Evolutionary conservation across 805 yeast species (phyloP).

Genomic region (Barnettozyma populi): DNA sequence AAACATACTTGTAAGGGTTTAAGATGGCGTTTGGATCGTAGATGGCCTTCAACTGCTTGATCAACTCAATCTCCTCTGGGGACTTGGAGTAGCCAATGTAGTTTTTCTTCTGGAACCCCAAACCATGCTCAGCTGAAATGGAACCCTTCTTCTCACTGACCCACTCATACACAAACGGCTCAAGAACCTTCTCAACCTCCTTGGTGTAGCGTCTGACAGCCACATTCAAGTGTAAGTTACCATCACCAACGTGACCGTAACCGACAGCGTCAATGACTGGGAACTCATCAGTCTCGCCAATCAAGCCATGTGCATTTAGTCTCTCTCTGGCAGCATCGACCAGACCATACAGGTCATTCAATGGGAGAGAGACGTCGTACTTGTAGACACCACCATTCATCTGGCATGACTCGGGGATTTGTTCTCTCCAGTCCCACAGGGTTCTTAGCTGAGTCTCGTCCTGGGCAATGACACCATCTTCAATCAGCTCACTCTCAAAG

Average conservation of each 20-base stretch:
- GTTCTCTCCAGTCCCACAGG: slow-evolving; percentile 95
- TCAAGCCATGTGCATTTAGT: slow-evolving; percentile 49
- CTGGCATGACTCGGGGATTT: slow-evolving; percentile 83
- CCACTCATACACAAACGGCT: slow-evolving; percentile 95
- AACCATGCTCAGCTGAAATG: slow-evolving; percentile 94
- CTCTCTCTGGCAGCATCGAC: slow-evolving; percentile 72
- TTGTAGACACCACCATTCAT: slow-evolving; percentile 92
- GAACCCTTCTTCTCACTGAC: slow-evolving; percentile 70
- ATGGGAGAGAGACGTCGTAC: slow-evolving; percentile 91
- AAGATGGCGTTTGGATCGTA: slow-evolving; percentile 89
- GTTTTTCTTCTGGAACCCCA: slow-evolving; percentile 94
- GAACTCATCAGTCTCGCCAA: slow-evolving; percentile 56
- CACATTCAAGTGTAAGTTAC: slow-evolving; percentile 90
- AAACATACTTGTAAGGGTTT: slow-evolving; percentile 84
- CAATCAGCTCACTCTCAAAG: slow-evolving; percentile 78
- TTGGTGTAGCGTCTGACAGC: slow-evolving; percentile 80
- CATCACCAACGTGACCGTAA: slow-evolving; percentile 98
- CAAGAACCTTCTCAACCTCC: slow-evolving; percentile 73
- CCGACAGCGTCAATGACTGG: slow-evolving; percentile 92
- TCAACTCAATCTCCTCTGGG: slow-evolving; percentile 61
- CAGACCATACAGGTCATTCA: slow-evolving; percentile 71
- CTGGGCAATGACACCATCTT: slow-evolving; percentile 95
- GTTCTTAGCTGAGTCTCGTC: slow-evolving; percentile 81
- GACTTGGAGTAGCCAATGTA: slow-evolving; percentile 83
- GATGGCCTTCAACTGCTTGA: slow-evolving; percentile 67